A percentile compares a stretch with the other conserved stretches of the same genome.
Conservation (phyloP, 2,329 filamentous ascomycete species). For the Fusarium coffeatum region DNA sequence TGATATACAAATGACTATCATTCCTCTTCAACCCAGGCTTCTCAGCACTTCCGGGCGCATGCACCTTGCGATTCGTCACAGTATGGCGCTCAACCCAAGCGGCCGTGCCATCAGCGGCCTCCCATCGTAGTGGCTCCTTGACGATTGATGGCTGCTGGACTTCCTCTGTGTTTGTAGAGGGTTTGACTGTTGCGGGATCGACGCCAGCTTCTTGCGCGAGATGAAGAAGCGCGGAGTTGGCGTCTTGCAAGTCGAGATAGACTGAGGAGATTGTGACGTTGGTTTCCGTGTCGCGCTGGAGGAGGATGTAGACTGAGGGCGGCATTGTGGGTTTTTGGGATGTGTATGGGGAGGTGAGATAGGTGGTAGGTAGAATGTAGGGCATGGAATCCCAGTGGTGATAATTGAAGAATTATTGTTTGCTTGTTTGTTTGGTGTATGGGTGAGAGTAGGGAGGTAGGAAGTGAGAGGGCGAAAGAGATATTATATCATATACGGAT, state of each 20-base stretch:
- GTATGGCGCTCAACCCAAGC: conserved; percentile 55
- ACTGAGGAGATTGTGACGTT: conserved; percentile 48
- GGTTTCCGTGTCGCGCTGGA: conserved; percentile 47
- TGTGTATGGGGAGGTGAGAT: conserved; percentile 24
- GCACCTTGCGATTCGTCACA: conserved; percentile 41
- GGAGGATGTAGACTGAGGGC: conserved; percentile 50
- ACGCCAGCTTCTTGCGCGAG: conserved; percentile 47
- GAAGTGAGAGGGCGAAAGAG: conserved; percentile 18
- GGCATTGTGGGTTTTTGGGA: conserved; percentile 37
- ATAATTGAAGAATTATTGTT: not conserved
- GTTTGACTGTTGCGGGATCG: conserved; percentile 31
- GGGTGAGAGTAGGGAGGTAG: not conserved
- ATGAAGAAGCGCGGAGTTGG: conserved; percentile 51
- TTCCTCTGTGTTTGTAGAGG: conserved; percentile 12
- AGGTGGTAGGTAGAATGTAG: conserved; percentile 9
- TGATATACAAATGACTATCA: conserved; percentile 44
- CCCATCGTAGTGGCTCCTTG: conserved; percentile 51
- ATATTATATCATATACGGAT: conserved; percentile 37
- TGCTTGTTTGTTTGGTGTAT: conserved; percentile 4
- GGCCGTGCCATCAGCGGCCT: conserved; percentile 50
- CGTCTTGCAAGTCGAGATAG: conserved; percentile 51
- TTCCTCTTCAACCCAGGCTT: conserved; percentile 39
- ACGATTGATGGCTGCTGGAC: conserved; percentile 15
- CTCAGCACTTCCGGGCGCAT: conserved; percentile 5
- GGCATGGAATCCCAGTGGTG: conserved; percentile 9